A percentile compares a stretch with the other conserved stretches of the same genome.
Evolutionary conservation across 208 protist species (phyloP).

Genomic region (Novymonas esmeraldas): DNA sequence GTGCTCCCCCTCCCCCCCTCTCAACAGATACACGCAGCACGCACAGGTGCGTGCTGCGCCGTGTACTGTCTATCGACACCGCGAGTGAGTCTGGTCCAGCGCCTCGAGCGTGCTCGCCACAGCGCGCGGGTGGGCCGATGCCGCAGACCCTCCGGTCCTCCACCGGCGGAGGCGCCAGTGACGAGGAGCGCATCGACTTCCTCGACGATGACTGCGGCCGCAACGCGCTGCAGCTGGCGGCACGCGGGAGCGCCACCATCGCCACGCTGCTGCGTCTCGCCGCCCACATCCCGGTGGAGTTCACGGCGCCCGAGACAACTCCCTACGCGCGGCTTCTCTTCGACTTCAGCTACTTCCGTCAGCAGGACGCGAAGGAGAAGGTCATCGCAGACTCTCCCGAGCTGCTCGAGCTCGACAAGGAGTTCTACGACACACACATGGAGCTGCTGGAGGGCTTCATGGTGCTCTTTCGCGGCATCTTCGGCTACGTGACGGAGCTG

Average conservation of each 20-base stretch:
- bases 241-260: conserved; percentile 93
- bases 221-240: conserved; percentile 89
- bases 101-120: too few species aligned
- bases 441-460: conserved; percentile 97
- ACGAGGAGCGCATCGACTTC: conserved; percentile 46
- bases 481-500: conserved; percentile 95
- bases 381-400: conserved; percentile 60
- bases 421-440: conserved; percentile 91
- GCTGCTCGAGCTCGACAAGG: conserved; percentile 73
- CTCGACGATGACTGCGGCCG: conserved; percentile 93
- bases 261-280: conserved; percentile 93
- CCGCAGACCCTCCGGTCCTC: background rate
- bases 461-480: conserved; percentile 95
- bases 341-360: conserved; percentile 94
- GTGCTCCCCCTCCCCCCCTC: too few species aligned
- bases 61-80: too few species aligned
- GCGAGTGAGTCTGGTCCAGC: too few species aligned
- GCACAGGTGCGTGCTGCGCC: too few species aligned
- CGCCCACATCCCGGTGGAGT: conserved; percentile 92
- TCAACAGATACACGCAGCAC: too few species aligned
- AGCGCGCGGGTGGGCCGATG: too few species aligned
- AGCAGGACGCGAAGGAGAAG: conserved; percentile 78
- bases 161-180: background rate
- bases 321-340: conserved; percentile 90
- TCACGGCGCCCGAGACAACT: conserved; percentile 46